Conservation (phyloP, 2,329 filamentous ascomycete genomes). For the Stachybotrys chartarum region DNA sequence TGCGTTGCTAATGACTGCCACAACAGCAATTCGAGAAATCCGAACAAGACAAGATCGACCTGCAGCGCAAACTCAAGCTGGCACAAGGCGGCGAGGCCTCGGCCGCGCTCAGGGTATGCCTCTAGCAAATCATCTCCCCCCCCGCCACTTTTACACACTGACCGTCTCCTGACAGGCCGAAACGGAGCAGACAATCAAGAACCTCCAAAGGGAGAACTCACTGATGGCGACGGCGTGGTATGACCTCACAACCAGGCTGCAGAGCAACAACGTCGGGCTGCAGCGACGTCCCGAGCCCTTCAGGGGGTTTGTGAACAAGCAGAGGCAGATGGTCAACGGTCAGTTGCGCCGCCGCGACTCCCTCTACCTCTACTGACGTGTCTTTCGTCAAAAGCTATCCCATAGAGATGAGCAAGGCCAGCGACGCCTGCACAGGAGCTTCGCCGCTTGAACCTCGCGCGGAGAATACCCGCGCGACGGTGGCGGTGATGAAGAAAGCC, state of each 20-base stretch:
- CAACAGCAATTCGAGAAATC: conserved; percentile 50
- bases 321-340: conserved; percentile 65
- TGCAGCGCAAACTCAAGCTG: conserved; percentile 48
- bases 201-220: conserved; percentile 68
- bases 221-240: conserved; percentile 83
- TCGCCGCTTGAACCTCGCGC: no score
- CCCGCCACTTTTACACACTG: not conserved
- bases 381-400: conserved; percentile 31
- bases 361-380: conserved; percentile 35
- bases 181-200: conserved; percentile 52
- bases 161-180: conserved; percentile 30
- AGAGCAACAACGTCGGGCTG: conserved; percentile 76
- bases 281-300: conserved; percentile 68
- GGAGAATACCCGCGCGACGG: no score
- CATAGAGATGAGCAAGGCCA: conserved; percentile 32
- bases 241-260: conserved; percentile 68
- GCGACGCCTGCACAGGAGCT: not conserved
- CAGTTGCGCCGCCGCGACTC: conserved; percentile 34
- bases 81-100: conserved; percentile 41
- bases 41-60: conserved; percentile 48
- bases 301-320: conserved; percentile 78
- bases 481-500: not conserved
- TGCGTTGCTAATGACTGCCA: not conserved
- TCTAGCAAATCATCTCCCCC: conserved; percentile 1
- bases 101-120: conserved; percentile 46